Conservation (phyloP, 371 early-diverging fungal species). For the Umbelopsis sp. region DNA sequence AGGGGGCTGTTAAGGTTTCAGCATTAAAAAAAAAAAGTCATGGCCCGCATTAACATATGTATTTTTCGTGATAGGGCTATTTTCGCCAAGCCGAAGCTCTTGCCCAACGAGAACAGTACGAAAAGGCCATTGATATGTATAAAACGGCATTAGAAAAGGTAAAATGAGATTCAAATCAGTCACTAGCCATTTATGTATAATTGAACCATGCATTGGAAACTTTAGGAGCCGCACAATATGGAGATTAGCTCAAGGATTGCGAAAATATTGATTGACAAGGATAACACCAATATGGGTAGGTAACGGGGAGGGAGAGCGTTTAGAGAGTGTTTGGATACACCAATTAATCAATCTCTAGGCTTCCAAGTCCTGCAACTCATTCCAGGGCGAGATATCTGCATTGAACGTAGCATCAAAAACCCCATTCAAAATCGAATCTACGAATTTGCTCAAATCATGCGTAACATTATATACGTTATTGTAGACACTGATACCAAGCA, state of each 20-base stretch:
- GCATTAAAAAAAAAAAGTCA: not conserved
- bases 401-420: constrained; percentile 43
- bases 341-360: constrained; percentile 28
- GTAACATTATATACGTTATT: constrained; percentile 81
- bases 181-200: not conserved
- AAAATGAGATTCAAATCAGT: not conserved
- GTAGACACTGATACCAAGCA: constrained; percentile 66
- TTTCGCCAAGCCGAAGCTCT: constrained; percentile 76
- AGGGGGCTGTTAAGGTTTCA: not conserved
- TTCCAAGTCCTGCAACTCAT: constrained; percentile 69
- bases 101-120: constrained; percentile 52
- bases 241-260: constrained; percentile 55
- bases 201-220: constrained; percentile 3
- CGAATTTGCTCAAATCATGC: constrained; percentile 80
- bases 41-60: constrained; percentile 14
- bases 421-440: constrained; percentile 78
- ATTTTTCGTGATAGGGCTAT: constrained; percentile 55
- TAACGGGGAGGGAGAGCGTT: not conserved
- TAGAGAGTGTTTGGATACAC: too few species aligned
- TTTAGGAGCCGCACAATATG: constrained; percentile 55
- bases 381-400: constrained; percentile 73
- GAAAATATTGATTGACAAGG: constrained; percentile 57
- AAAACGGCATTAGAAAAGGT: constrained; percentile 54
- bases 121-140: constrained; percentile 65
- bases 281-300: constrained; percentile 57